These are phyloP conservation scores for Xylaria sp. DNA, from an alignment of 2,329 filamentous ascomycete genomes.

Conservation along the genomic window DNA sequence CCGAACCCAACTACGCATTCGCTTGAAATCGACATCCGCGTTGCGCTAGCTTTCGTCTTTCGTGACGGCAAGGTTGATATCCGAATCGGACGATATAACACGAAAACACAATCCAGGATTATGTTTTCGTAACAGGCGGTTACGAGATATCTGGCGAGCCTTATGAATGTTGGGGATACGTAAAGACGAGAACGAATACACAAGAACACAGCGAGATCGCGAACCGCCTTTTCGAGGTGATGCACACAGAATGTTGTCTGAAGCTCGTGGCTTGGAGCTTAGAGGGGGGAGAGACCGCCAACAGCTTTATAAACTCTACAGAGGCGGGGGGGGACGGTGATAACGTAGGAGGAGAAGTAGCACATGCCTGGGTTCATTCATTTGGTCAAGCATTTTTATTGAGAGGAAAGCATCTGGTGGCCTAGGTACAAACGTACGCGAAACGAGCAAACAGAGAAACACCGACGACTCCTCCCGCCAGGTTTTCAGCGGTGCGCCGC, in stretches of 20 bases:
- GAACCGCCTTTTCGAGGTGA: neutral
- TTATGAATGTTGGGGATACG: neutral
- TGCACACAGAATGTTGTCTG: neutral
- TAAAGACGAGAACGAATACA: neutral
- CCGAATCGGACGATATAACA: neutral
- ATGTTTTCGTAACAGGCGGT: neutral
- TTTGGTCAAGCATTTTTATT: constrained; percentile 34
- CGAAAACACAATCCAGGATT: neutral
- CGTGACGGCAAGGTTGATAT: neutral
- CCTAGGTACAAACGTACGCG: constrained; percentile 48
- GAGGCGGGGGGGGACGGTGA: neutral
- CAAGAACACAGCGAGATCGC: neutral
- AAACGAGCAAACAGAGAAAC: constrained; percentile 45
- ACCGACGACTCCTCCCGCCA: constrained; percentile 45
- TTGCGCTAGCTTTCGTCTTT: neutral
- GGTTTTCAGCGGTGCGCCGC: constrained; percentile 44
- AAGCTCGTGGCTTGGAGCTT: neutral
- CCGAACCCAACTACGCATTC: neutral
- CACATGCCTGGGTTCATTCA: neutral
- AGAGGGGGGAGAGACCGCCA: neutral
- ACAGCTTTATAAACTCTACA: too few relatives aligned
- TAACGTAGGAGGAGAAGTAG: neutral
- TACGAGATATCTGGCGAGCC: neutral
- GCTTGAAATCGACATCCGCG: neutral
- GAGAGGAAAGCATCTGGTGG: constrained; percentile 46